Base-by-base conservation (phyloP, 2,329 filamentous ascomycete species). In the Boeremia lycopersici region DNA sequence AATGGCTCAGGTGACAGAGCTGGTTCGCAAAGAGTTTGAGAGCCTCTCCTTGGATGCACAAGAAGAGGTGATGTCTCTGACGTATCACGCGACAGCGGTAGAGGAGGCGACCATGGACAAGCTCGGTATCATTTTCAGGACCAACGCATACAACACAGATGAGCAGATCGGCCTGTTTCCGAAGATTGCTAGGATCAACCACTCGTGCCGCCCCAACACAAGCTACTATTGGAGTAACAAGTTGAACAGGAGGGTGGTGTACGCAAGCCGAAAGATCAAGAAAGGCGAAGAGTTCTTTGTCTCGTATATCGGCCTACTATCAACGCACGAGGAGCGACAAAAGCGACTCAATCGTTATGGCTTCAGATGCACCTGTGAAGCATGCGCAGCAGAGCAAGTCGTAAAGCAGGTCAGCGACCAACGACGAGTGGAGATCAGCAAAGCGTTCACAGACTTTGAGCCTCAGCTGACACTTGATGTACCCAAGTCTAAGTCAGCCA, bases 221-320 rank as follows among this genome's bases (percentile, higher is more conserved):
- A 67, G 70, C 56, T 77, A 73, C 52, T 69, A 65, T 52, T 76
- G 75, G 76, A 73, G 64, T 53, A 62, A 65, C 26, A 59, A 60
- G 30, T 31, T 67, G 8, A 64, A 68, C 15, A 70, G 64, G 51
- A 57, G 65, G 23, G 60, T 74, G n/a, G 68, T 77, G 2, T 73
- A 74, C 35, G 75, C 76, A 1, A 70, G 66, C 5, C 60, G 71
- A 2, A 68, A 67, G 25, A 76, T 78, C 40, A 64, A 64, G 8
- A 61, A 65, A 34, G 76, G 77, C 19, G 77, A 78, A 39, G 77
- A 79, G 53, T 62, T 78, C 15, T 71, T 65, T 1, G 71, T 74
- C 0, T 75, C 72, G 0, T 78, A 78, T 58, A 71, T 76, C 17
- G 70, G 72, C 3, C 62, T 77, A 9, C 60, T 76, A 7, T 58